Evolutionary conservation across 2,329 filamentous ascomycete species (phyloP).

Genomic region (Knufia fluminis): DNA sequence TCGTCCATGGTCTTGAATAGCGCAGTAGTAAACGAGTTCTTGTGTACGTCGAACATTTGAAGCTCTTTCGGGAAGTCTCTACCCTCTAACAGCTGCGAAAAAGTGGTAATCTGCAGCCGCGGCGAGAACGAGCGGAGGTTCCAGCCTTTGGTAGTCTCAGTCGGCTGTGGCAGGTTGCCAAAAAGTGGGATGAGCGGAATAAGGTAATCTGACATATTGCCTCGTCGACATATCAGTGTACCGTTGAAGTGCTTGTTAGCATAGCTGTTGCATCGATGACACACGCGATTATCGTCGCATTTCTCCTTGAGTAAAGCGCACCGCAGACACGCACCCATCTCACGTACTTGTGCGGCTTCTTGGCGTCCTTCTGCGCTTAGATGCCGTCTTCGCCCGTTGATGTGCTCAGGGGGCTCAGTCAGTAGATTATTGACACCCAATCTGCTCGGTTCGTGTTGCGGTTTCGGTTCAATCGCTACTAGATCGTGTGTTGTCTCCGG

Average conservation of each 20-base stretch:
- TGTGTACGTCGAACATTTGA: constrained; percentile 1
- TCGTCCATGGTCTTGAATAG: constrained; percentile 6
- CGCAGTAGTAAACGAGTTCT: constrained; percentile 4
- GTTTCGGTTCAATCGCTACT: constrained; percentile 8
- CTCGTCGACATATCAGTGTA: constrained; percentile 9
- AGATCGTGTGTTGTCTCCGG: constrained; percentile 8
- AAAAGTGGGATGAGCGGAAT: constrained; percentile 7
- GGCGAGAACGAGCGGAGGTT: constrained; percentile 5
- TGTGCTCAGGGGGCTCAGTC: not conserved
- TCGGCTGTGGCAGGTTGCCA: constrained; percentile 2
- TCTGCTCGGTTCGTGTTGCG: constrained; percentile 3
- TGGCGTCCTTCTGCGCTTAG: constrained; percentile 8
- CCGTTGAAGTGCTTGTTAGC: constrained; percentile 9
- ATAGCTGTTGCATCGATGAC: constrained; percentile 7
- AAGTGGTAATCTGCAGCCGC: not conserved
- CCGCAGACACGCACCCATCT: constrained; percentile 8
- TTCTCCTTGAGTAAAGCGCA: constrained; percentile 9
- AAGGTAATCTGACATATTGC: constrained; percentile 6
- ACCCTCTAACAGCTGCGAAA: not conserved
- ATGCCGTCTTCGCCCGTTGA: constrained; percentile 8
- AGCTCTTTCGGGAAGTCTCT: constrained; percentile 1
- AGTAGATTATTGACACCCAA: constrained; percentile 7
- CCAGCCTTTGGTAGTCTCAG: constrained; percentile 5
- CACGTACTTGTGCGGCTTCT: constrained; percentile 8
- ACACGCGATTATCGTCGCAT: constrained; percentile 8